Base-by-base conservation (phyloP, 805 yeast genomes). In the Naumovozyma dairenensis region DNA sequence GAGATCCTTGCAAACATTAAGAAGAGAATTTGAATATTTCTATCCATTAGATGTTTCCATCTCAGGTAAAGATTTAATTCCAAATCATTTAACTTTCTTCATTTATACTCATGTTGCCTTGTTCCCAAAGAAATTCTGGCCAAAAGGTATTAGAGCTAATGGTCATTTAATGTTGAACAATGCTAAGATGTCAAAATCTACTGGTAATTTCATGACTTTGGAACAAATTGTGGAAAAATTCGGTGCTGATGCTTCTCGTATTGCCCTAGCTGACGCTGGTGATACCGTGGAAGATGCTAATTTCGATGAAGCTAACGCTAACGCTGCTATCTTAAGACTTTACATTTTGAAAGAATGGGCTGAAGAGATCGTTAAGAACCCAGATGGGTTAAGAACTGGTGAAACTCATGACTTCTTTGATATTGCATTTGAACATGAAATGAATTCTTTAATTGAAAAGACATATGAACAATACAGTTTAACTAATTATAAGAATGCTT, bases 211-310 rank as follows among this genome's bases (percentile, higher is more conserved):
- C 59, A 69, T 84, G 77, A 92, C 97, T 33, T 68, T 92, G 59
- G 72, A 77, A 49, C 85, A 92, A 60, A 72, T 81, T 57, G 78
- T 79, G 39, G 70, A 75, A 49, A 92, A 92, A 63, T 92, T 78
- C 48, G 98, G 98, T 60, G 94, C 97, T 33, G 98, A 92, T 61
- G 96, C 97, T 27, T 69, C 95, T 8, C 81, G 98, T 70, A 83
- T 92, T 59, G 96, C 98, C 4, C 67, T 92, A 45, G 98, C 97
- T 29, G 98, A 92, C 67, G 96, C 96, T 33, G 98, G 98, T 68
- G 98, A 92, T 59, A 69, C 92, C 28, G 76, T 86, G 46, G 98
- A 92, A 65, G 98, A 92, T 62, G 98, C 98, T 34, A 92, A 92
- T 68, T 83, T 92, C 55, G 98, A 92, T 53, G 98, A 92, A 65